Conservation (phyloP, 23 red algal species). For the Rhodosorus marinus region DNA sequence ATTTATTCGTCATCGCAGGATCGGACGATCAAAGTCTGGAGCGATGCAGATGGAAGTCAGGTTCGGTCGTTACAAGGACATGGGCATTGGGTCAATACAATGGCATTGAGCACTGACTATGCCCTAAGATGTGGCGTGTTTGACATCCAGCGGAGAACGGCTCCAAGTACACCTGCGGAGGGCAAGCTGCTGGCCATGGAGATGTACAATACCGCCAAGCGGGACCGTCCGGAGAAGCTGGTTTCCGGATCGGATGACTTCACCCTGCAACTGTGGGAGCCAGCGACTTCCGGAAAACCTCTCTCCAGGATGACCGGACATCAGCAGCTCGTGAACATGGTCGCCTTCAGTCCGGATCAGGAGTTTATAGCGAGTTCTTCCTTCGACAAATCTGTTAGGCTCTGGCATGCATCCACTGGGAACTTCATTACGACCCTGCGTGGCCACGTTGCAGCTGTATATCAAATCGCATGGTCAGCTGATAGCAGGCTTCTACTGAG, state of each 20-base stretch:
- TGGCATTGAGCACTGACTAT: conserved; percentile 64
- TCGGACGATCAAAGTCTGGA: conserved; percentile 55
- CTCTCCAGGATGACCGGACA: conserved; percentile 67
- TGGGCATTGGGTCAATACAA: conserved; percentile 90
- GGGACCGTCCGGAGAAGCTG: conserved; percentile 39
- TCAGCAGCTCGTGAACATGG: conserved; percentile 95
- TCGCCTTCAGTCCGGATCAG: conserved; percentile 70
- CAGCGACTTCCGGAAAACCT: conserved; percentile 8
- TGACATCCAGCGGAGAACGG: conserved; percentile 2
- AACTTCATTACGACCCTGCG: conserved; percentile 53
- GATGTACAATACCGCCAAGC: conserved; percentile 21
- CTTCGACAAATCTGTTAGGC: conserved; percentile 81
- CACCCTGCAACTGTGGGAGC: conserved; percentile 67
- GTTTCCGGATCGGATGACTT: conserved; percentile 84
- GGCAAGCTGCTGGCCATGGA: conserved; percentile 10
- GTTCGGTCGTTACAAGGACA: conserved; percentile 39
- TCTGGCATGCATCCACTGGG: conserved; percentile 74
- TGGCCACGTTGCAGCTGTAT: conserved; percentile 77
- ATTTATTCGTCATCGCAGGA: conserved; percentile 89
- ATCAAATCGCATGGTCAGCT: conserved; percentile 63
- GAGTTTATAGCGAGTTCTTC: conserved; percentile 62
- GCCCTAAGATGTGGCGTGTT: conserved; percentile 67
- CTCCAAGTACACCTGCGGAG: neutral
- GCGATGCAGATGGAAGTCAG: conserved; percentile 11
- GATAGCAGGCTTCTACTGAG: conserved; percentile 64